Percentiles rank a stretch among this genome's conserved stretches.
These are phyloP conservation scores for Nothopassalora personata DNA, from an alignment of 2,329 filamentous ascomycete species.

Conservation along the genomic window DNA sequence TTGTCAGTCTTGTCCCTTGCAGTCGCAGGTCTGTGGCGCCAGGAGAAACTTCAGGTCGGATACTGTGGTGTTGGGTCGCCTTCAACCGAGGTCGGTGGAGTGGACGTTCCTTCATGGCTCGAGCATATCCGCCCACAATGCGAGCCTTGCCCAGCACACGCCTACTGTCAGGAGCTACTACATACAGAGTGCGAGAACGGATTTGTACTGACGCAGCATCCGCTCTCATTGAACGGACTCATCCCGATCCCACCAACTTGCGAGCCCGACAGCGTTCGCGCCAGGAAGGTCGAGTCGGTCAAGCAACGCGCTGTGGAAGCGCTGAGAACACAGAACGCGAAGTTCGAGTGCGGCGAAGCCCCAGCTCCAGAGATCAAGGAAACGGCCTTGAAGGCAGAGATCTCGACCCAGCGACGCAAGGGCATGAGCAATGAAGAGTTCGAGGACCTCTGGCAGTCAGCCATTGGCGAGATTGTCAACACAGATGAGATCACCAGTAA, in stretches of 20 bases:
- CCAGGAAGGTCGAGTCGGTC: slow-evolving; percentile 76
- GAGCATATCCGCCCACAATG: slow-evolving; percentile 70
- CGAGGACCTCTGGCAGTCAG: slow-evolving; percentile 75
- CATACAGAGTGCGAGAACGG: slow-evolving; percentile 76
- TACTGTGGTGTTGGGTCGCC: slow-evolving; percentile 80
- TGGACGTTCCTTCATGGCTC: slow-evolving; percentile 68
- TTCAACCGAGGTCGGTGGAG: slow-evolving; percentile 52
- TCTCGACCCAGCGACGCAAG: slow-evolving; percentile 71
- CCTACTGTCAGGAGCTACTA: slow-evolving; percentile 77
- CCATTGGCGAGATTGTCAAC: slow-evolving; percentile 64
- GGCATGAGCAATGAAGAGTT: slow-evolving; percentile 84
- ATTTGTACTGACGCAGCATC: slow-evolving; percentile 80
- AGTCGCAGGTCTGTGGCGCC: slow-evolving; percentile 78
- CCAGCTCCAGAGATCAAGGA: slow-evolving; percentile 62
- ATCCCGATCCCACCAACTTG: slow-evolving; percentile 85
- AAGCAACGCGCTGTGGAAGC: slow-evolving; percentile 84
- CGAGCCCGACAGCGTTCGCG: slow-evolving; percentile 91
- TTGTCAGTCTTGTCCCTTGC: slow-evolving; percentile 64
- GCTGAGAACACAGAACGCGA: slow-evolving; percentile 75
- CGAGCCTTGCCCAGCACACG: slow-evolving; percentile 84
- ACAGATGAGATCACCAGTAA: slow-evolving; percentile 57
- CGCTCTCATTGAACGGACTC: slow-evolving; percentile 72
- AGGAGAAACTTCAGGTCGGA: slow-evolving; percentile 93
- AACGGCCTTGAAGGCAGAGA: slow-evolving; percentile 68
- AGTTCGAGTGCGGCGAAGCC: slow-evolving; percentile 81